Evolutionary conservation across 257 asterid genomes (phyloP).

Genomic region (Nicotiana obtusifolia): DNA sequence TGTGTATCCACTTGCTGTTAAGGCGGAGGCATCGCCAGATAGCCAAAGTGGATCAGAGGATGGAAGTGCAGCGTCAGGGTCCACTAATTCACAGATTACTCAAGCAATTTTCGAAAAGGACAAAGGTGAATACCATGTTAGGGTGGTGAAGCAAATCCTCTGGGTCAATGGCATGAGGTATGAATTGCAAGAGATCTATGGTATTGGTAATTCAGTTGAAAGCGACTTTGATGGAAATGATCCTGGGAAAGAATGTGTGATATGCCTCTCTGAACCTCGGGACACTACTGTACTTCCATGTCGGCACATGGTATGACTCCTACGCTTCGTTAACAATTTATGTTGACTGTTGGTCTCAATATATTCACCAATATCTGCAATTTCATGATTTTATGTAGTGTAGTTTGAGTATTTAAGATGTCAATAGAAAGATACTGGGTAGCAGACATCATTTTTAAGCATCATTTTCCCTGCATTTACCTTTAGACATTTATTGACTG

Average conservation of each 20-base stretch:
- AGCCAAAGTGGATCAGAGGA: constrained; percentile 19
- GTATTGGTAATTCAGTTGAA: constrained; percentile 72
- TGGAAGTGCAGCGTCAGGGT: constrained; percentile 29
- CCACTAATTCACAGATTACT: constrained; percentile 72
- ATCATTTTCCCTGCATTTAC: background rate
- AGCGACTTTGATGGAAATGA: constrained; percentile 65
- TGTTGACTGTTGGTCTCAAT: background rate
- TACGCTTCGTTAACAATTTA: background rate
- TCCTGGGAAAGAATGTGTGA: constrained; percentile 85
- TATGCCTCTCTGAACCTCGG: constrained; percentile 84
- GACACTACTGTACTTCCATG: constrained; percentile 95
- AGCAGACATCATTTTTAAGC: background rate
- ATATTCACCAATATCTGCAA: background rate
- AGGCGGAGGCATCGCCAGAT: constrained; percentile 62
- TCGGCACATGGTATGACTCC: constrained; percentile 67
- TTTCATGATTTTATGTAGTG: background rate
- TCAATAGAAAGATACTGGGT: background rate
- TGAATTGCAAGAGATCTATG: constrained; percentile 81
- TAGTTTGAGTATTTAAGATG: background rate
- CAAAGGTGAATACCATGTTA: constrained; percentile 61
- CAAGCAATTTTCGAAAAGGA: constrained; percentile 81
- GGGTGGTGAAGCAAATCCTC: constrained; percentile 76
- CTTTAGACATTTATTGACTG: background rate
- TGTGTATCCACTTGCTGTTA: constrained; percentile 73
- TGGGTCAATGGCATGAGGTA: constrained; percentile 83